phyloP scores from a whole-genome alignment of 495 filamentous ascomycete genomes.

The Penicillium cosmopolitanum region DNA sequence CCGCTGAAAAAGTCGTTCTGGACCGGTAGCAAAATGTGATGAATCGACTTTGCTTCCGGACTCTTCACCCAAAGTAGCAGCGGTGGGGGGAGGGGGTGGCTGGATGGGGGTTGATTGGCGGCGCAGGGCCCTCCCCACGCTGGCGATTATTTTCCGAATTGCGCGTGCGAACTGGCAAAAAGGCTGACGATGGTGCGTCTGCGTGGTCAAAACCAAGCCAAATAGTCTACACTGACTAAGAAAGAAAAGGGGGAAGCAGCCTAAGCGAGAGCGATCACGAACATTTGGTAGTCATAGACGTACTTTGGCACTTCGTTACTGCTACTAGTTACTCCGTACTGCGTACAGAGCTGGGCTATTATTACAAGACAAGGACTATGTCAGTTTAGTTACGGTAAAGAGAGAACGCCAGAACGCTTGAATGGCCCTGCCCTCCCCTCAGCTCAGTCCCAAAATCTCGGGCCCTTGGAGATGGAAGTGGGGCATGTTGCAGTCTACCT shows the following conservation, averaged over 20 bases:
- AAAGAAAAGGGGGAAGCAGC: too few species aligned
- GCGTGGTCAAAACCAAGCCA: too few species aligned
- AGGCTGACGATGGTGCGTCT: not conserved
- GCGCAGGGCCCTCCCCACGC: not conserved
- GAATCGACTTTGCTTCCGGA: constrained; percentile 3
- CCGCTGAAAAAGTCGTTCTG: not conserved
- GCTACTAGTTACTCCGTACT: too few species aligned
- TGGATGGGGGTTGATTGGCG: constrained; percentile 1
- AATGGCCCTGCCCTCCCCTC: too few species aligned
- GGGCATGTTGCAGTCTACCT: constrained; percentile 20
- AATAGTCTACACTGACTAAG: too few species aligned
- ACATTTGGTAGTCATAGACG: not conserved
- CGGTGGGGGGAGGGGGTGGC: not conserved
- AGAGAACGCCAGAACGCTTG: too few species aligned
- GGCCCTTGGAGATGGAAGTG: constrained; percentile 7
- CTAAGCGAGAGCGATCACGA: too few species aligned
- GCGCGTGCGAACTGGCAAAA: not conserved
- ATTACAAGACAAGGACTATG: too few species aligned
- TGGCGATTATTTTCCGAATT: constrained; percentile 11
- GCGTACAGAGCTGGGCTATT: too few species aligned
- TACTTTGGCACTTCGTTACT: too few species aligned
- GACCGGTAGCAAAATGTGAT: constrained; percentile 17
- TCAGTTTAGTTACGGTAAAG: too few species aligned
- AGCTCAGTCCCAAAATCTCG: not conserved
- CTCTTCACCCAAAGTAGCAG: not conserved